phyloP scores from a whole-genome alignment of 2,329 filamentous ascomycete species.

The Ramularia collo-cygni region DNA sequence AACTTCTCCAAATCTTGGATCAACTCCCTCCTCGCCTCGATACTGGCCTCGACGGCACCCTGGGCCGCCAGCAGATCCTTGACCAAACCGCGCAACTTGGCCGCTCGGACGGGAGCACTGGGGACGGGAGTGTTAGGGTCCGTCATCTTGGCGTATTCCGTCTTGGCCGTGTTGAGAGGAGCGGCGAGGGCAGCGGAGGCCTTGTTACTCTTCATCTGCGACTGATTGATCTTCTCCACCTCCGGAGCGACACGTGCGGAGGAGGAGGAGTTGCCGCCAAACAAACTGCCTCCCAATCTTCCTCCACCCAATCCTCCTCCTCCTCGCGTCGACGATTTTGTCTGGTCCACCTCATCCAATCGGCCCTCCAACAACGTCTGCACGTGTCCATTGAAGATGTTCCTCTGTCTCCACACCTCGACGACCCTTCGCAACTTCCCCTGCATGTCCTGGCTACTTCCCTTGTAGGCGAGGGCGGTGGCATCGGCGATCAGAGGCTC shows the following conservation, averaged over 20 bases:
- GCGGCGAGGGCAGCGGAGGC: slow-evolving; percentile 61
- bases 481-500: slow-evolving; percentile 88
- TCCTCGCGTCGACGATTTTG: slow-evolving; percentile 15
- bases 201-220: slow-evolving; percentile 69
- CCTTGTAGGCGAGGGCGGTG: slow-evolving; percentile 84
- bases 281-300: slow-evolving; percentile 61
- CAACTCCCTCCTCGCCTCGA: slow-evolving; percentile 74
- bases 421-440: slow-evolving; percentile 80
- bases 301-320: slow-evolving; percentile 18
- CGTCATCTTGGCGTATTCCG: slow-evolving; percentile 78
- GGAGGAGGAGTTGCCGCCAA: slow-evolving; percentile 52
- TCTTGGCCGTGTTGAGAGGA: slow-evolving; percentile 62
- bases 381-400: slow-evolving; percentile 75
- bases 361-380: slow-evolving; percentile 73
- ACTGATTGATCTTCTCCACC: slow-evolving; percentile 64
- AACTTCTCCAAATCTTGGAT: slow-evolving; percentile 77
- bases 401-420: slow-evolving; percentile 85
- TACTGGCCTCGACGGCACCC: slow-evolving; percentile 78
- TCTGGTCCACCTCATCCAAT: slow-evolving; percentile 60
- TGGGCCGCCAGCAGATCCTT: slow-evolving; percentile 85
- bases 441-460: slow-evolving; percentile 77
- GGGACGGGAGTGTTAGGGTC: slow-evolving; percentile 63
- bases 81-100: slow-evolving; percentile 79
- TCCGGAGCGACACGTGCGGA: slow-evolving; percentile 65
- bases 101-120: slow-evolving; percentile 83